Evolutionary conservation across 192 early-diverging fungal genomes (phyloP).

Genomic region (Mortierella hygrophila): DNA sequence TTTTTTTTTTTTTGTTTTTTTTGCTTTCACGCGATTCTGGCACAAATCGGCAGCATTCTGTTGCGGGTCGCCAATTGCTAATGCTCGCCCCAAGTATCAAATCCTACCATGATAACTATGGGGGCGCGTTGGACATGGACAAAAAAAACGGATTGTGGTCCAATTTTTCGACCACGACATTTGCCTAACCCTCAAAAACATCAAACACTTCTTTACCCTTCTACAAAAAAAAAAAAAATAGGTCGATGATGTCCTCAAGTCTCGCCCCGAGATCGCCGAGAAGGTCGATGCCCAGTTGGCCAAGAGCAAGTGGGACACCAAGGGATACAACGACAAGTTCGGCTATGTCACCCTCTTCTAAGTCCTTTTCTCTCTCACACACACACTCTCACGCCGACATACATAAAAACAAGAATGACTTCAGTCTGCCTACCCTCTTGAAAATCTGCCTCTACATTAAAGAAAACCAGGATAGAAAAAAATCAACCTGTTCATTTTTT

Average conservation of each 20-base stretch:
- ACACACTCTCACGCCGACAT: background rate
- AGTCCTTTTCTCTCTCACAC: constrained; percentile 9
- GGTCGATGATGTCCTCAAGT: constrained; percentile 94
- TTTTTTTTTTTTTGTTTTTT: too few species aligned
- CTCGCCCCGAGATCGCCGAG: constrained; percentile 91
- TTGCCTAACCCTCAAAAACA: background rate
- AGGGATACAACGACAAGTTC: constrained; percentile 98
- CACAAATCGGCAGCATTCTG: too few species aligned
- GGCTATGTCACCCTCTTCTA: constrained; percentile 80
- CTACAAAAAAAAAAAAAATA: constrained; percentile 28
- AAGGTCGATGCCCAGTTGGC: constrained; percentile 93
- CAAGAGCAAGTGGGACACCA: constrained; percentile 92
- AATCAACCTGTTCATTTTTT: background rate
- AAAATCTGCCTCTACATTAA: too few species aligned
- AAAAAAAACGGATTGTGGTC: too few species aligned
- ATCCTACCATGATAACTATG: too few species aligned
- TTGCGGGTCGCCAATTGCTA: too few species aligned
- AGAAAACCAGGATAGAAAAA: background rate
- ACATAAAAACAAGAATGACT: background rate
- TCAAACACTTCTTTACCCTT: background rate
- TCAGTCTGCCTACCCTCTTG: background rate
- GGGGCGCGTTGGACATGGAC: too few species aligned
- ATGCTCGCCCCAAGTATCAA: too few species aligned
- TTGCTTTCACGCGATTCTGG: background rate
- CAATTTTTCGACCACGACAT: too few species aligned